Percentiles rank a stretch among this genome's conserved stretches.
Evolutionary conservation across 2,329 filamentous ascomycete species (phyloP).

Genomic region (Talaromyces sp.): DNA sequence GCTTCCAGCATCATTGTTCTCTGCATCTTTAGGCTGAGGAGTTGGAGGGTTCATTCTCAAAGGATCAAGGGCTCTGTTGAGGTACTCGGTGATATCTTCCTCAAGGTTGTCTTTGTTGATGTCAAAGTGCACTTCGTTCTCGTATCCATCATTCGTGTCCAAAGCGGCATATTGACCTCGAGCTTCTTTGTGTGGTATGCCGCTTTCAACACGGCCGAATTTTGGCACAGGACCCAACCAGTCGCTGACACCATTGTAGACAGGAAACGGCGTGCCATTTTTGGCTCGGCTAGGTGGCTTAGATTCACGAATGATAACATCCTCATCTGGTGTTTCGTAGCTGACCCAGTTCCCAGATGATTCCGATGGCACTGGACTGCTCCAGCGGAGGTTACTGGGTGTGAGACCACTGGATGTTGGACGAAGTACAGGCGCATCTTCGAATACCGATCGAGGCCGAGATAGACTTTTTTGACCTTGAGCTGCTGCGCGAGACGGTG

Average conservation of each 20-base stretch:
- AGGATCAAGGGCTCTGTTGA: constrained; percentile 41
- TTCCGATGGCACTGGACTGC: constrained; percentile 35
- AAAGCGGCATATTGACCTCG: constrained; percentile 39
- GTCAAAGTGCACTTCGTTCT: constrained; percentile 32
- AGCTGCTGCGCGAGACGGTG: constrained; percentile 27
- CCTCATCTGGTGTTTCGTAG: constrained; percentile 30
- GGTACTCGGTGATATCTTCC: constrained; percentile 35
- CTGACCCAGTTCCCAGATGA: constrained; percentile 41
- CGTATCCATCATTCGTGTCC: constrained; percentile 24
- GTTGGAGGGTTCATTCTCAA: constrained; percentile 48
- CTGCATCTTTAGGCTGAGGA: constrained; percentile 32
- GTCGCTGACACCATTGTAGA: constrained; percentile 30
- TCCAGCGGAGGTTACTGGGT: constrained; percentile 31
- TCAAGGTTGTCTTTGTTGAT: constrained; percentile 38
- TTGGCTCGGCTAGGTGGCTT: constrained; percentile 35
- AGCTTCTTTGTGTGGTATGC: constrained; percentile 32
- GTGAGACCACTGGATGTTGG: constrained; percentile 25
- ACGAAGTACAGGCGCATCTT: constrained; percentile 29
- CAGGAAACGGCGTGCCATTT: constrained; percentile 25
- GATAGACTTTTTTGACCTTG: constrained; percentile 30
- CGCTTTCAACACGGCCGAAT: constrained; percentile 28
- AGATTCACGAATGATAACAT: constrained; percentile 27
- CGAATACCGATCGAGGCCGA: constrained; percentile 31
- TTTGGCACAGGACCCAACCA: constrained; percentile 34
- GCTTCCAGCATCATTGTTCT: constrained; percentile 21